Evolutionary conservation across 2,329 filamentous ascomycete genomes (phyloP), one percentile per base, ranked within the genome.

Genomic region (Sclerotiophoma versabilis): DNA sequence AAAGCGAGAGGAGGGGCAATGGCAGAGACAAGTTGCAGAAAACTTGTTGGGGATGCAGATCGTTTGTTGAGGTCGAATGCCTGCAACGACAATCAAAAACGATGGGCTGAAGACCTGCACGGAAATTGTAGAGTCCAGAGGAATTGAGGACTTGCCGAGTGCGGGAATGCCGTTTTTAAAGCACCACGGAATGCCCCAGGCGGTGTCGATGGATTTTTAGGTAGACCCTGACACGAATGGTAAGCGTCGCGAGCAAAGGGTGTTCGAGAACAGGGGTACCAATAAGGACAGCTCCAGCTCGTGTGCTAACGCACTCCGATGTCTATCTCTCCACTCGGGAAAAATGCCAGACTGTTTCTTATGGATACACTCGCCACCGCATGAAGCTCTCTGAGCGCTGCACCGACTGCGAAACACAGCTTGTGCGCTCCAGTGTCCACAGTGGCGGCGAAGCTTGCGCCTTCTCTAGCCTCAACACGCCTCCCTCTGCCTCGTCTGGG

Each of bases 161-260:
- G 53, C 43, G 48, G 52, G 46, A 12, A 20, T 20, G 37, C 29
- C 23, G 48, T 48, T 57, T 57, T 57, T 51, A 56, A 56, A 48
- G 53, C 25, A 38, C 22, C 23, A 48, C 33, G 33, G 42, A 23
- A 23, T 53, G 52, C 27, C 22, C 34, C 49, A 58, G 65, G 66
- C 66, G 66, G 65, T 69, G 65, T 64, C 64, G 49, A 59, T 58
- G 54, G 57, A 60, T 57, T 62, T 59, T 63, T 44, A 52, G 51
- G 52, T 57, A 57, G 61, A 59, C 61, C 61, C 59, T 52, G 59
- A 57, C 54, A 54, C 38, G 52, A 61, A 54, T 53, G 58, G 46
- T 54, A 52, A 52, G 47, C 54, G 44, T 39, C 49, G 50, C 52
- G 52, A 55, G 50, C 41, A 57, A 50, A 60, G 59, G 48, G 57